Evolutionary conservation across 108 stramenopile genomes (phyloP), one percentile per base, ranked within the genome.

Genomic region (Fragilariopsis cylindrus): DNA sequence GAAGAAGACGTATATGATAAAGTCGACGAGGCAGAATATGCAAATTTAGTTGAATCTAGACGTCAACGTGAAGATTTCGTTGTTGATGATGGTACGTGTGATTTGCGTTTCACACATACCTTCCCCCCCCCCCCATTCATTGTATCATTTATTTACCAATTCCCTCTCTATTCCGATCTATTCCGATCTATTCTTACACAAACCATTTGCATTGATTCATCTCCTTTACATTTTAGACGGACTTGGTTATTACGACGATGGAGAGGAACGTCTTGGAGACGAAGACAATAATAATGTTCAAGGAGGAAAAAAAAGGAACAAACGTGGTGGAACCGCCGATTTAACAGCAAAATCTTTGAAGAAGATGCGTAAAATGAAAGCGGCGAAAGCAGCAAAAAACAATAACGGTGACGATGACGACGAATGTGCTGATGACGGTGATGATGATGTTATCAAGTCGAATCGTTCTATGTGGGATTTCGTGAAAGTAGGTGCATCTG

Each of bases 51-150:
- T 12, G 83, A 92, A 21, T 74, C 90, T 55, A 84, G 96, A 13
- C 85, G 95, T n/a, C 84, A 96, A 67, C 86, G 90, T 47, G 97
- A 97, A 82, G 98, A 98, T 73, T 99, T 99, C 79, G 98, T 99
- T 4, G 98, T 99, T 18, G 98, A 99, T 80, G 99, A 99, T 77
- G 91, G 87, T 90, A 65, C 57, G 88, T 81, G 54, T 8, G 6
- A 1, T 4, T 52, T 43, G 39, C 43, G 39, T 44, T 47, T 9
- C 12, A 19, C 70, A 56, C 21, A 53, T 13, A 40, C 15, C 18
- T 11, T 16, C 47, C 48, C 5, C 15, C 47, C 48, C 5, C 15
- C 56, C 39, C n/a, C 12, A 43, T 40, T 42, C 40, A 19, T 65
- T n/a, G 48, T 30, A 42, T 21, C 46, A 12, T 40, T 45, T 53